Percentiles rank a stretch among this genome's conserved stretches.
These are phyloP conservation scores for Malassezia arunalokei DNA, from an alignment of 1,284 basidiomycete genomes.

Conservation along the genomic window DNA sequence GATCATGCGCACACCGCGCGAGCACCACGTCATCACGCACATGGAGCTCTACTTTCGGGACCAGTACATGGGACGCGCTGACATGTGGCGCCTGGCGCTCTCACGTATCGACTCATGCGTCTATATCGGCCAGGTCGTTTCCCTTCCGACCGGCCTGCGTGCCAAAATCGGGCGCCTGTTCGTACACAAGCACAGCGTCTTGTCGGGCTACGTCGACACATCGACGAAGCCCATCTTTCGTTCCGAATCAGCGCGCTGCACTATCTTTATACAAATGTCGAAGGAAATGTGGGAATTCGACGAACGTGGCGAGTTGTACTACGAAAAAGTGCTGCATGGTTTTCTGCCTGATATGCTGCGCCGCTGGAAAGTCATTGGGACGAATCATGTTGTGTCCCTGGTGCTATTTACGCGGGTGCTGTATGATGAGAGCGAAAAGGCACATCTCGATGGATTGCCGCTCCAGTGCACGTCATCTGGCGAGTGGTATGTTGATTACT, in stretches of 20 bases:
- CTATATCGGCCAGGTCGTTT: conserved; percentile 42
- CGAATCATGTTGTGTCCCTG: conserved; percentile 87
- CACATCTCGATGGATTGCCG: conserved; percentile 47
- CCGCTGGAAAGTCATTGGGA: conserved; percentile 55
- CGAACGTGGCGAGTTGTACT: conserved; percentile 71
- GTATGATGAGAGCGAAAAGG: conserved; percentile 57
- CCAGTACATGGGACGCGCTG: conserved; percentile 43
- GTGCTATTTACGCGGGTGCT: conserved; percentile 86
- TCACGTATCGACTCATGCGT: conserved; percentile 41
- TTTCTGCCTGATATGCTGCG: conserved; percentile 41
- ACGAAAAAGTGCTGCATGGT: conserved; percentile 83
- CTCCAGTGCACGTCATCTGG: conserved; percentile 61
- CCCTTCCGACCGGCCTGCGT: conserved; percentile 35
- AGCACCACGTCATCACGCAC: conserved; percentile 33
- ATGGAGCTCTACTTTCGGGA: conserved; percentile 45
- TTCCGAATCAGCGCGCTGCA: conserved; percentile 65
- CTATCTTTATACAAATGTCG: conserved; percentile 83
- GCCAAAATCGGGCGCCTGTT: conserved; percentile 42
- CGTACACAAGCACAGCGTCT: conserved; percentile 42
- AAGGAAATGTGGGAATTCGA: conserved; percentile 94
- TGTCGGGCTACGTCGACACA: conserved; percentile 67
- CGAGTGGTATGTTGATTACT: conserved; percentile 85
- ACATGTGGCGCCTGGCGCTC: conserved; percentile 44
- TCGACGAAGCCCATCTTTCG: conserved; percentile 79
- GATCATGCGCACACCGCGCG: conserved; percentile 25